A percentile compares a stretch with the other conserved stretches of the same genome.
phyloP scores from a whole-genome alignment of 2,329 filamentous ascomycete species.

The Botrytis tulipae region DNA sequence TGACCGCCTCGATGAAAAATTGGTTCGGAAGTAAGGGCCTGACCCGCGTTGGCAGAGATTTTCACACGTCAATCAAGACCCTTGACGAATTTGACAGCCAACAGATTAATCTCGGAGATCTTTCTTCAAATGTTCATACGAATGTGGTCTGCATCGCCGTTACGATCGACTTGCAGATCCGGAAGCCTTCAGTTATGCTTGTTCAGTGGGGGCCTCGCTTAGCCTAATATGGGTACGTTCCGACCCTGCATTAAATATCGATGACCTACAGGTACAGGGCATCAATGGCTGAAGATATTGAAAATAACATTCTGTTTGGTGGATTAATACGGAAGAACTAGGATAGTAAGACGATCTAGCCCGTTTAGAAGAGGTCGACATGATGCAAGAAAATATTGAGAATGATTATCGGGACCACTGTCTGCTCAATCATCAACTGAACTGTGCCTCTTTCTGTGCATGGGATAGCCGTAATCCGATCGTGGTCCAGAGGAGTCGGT shows the following conservation, averaged over 20 bases:
- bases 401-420: background rate
- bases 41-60: background rate
- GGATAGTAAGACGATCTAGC: background rate
- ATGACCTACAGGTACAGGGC: background rate
- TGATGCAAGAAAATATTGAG: background rate
- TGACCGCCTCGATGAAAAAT: background rate
- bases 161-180: background rate
- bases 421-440: background rate
- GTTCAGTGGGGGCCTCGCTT: slow-evolving; percentile 1
- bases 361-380: background rate
- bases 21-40: background rate
- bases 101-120: background rate
- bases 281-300: background rate
- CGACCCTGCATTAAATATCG: background rate
- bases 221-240: background rate
- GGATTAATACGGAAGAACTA: background rate
- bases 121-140: background rate
- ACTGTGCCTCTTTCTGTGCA: background rate
- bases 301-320: background rate
- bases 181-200: background rate
- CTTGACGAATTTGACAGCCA: background rate
- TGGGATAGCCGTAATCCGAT: background rate
- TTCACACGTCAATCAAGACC: background rate
- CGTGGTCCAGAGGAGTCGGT: background rate
- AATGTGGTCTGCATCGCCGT: slow-evolving; percentile 1